Evolutionary conservation across 306 rosid species (phyloP).

Genomic region (Phaseolus lunatus): DNA sequence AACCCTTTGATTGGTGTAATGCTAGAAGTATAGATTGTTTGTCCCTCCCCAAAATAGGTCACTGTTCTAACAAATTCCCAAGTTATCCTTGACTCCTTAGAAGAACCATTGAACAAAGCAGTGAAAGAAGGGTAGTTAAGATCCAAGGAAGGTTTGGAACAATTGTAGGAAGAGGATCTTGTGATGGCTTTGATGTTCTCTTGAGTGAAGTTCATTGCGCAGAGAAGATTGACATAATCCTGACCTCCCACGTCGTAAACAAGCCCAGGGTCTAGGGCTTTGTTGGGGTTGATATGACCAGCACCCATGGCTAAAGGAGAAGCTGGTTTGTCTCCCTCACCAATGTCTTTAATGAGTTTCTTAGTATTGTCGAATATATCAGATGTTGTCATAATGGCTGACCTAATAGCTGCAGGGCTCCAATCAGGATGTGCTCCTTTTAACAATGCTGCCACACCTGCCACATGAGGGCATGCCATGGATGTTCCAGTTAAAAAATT

Average conservation of each 20-base stretch:
- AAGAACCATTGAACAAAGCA: conserved; percentile 45
- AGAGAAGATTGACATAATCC: conserved; percentile 72
- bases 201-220: conserved; percentile 62
- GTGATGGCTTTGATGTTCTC: conserved; percentile 58
- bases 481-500: conserved; percentile 70
- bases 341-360: conserved; percentile 57
- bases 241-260: conserved; percentile 17
- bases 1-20: conserved; percentile 50
- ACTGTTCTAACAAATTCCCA: conserved; percentile 60
- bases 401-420: conserved; percentile 81
- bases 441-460: conserved; percentile 70
- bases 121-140: conserved; percentile 77
- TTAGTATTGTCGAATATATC: conserved; percentile 55
- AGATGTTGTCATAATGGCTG: conserved; percentile 82
- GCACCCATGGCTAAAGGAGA: conserved; percentile 56
- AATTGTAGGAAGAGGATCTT: conserved; percentile 44
- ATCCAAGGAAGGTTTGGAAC: conserved; percentile 30
- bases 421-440: conserved; percentile 59
- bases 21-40: conserved; percentile 51
- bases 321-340: conserved; percentile 38
- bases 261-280: conserved; percentile 59
- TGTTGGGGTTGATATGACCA: conserved; percentile 55
- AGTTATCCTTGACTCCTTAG: background rate
- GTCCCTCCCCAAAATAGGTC: conserved; percentile 61
- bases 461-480: conserved; percentile 80